Evolutionary conservation across 768 basidiomycete genomes (phyloP).

Genomic region (Amanita molliuscula): DNA sequence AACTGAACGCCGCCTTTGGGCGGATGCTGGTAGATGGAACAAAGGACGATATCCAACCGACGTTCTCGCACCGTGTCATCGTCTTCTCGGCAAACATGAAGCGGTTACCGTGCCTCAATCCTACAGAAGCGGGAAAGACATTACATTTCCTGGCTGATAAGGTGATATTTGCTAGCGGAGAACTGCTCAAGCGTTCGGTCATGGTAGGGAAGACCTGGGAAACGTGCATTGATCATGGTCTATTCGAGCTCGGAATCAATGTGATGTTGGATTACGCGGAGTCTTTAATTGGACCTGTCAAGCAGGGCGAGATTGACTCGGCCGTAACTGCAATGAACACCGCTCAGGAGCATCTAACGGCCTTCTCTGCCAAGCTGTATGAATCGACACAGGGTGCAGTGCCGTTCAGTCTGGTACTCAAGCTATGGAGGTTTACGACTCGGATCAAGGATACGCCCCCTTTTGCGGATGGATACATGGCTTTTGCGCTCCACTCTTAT

Average conservation of each 20-base stretch:
- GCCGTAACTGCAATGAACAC: not conserved
- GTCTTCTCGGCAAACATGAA: slow-evolving; percentile 29
- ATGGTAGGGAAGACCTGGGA: not conserved
- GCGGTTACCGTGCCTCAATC: not conserved
- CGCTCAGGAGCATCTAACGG: not conserved
- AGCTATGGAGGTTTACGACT: slow-evolving; percentile 23
- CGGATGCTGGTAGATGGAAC: slow-evolving; percentile 22
- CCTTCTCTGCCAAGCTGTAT: not conserved
- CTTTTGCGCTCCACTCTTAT: slow-evolving; percentile 36
- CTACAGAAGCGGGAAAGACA: slow-evolving; percentile 2
- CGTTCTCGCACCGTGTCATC: slow-evolving; percentile 27
- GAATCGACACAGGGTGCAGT: slow-evolving; percentile 5
- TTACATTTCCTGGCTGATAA: slow-evolving; percentile 14
- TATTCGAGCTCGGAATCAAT: not conserved
- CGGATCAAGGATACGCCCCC: slow-evolving; percentile 21
- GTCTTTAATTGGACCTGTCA: not conserved
- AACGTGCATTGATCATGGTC: not conserved
- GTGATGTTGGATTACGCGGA: not conserved
- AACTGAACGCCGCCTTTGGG: slow-evolving; percentile 48
- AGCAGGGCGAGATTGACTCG: not conserved
- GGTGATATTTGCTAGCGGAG: not conserved
- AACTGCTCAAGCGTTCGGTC: not conserved
- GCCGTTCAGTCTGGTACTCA: slow-evolving; percentile 19
- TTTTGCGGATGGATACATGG: slow-evolving; percentile 20
- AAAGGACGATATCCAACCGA: slow-evolving; percentile 24